Base-by-base conservation (phyloP, 345 rosid species). In the Hypericum perforatum region DNA sequence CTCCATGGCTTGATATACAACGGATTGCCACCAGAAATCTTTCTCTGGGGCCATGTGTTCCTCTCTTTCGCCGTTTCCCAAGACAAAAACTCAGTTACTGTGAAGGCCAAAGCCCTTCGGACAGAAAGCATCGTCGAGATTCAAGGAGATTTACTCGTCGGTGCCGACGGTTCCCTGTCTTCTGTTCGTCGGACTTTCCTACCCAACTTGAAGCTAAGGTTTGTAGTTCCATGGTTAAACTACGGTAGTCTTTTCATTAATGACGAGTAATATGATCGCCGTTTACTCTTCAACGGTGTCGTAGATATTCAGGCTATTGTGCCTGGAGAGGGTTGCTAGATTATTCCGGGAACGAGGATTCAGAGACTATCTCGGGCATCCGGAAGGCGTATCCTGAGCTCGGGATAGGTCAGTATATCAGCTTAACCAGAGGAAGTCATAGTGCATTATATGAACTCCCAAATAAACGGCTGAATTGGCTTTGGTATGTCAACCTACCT, bases 311-410 rank as follows among this genome's bases (percentile, higher is more conserved):
- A 2, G 91, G 91, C 47, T 90, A 80, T 14, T 84, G 86, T 61
- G 91, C 94, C 11, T 84, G 90, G 95, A 73, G 89, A 74, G 89
- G 97, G 42, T 71, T 86, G 63, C 77, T 78, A 36, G 77, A 90
- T 61, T 86, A 80, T 62, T 69, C 84, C 6, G 77, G 63, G 40
- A 52, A 51, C 41, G 90, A 80, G 70, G 60, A 68, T 58, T 75
- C 78, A 3, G 84, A 79, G 52, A 69, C 61, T 13, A 67, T 78
- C 9, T 0, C 49, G 2, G 81, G 72, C 6, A 76, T 86, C 29
- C 60, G 72, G 57, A 74, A 48, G 52, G 66, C 60, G 56, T 84
- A 80, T 64, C 85, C 88, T 8, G 79, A 80, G 22, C 77, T 84
- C 45, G 95, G 90, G 16, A 82, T 67, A 40, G 84, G 94, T 62